A percentile compares a stretch with the other conserved stretches of the same genome.
These are phyloP conservation scores for Iodosphaeria phyllophila DNA, from an alignment of 2,329 filamentous ascomycete species.

Conservation along the genomic window DNA sequence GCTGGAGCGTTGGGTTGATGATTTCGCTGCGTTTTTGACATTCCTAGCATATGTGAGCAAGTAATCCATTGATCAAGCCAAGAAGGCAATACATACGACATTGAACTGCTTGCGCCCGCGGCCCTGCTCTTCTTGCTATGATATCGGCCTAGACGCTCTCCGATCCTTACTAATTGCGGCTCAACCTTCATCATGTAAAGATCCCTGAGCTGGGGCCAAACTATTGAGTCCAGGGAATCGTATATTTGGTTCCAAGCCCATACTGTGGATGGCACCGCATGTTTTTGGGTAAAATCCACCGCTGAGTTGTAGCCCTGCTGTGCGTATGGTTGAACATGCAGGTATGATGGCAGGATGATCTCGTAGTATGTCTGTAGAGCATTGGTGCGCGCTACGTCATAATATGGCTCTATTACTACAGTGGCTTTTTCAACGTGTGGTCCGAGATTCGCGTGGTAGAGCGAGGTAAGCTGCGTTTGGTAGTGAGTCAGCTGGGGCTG, in stretches of 20 bases:
- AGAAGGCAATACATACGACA: conserved; percentile 12
- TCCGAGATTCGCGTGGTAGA: conserved; percentile 54
- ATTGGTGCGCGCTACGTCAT: conserved; percentile 42
- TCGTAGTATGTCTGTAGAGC: conserved; percentile 51
- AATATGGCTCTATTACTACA: conserved; percentile 49
- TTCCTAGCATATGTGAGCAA: neutral
- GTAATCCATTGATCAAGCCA: neutral
- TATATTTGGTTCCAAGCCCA: conserved; percentile 53
- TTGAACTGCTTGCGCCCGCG: conserved; percentile 12
- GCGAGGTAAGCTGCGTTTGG: conserved; percentile 36
- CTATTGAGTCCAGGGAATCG: conserved; percentile 51
- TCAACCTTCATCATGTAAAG: conserved; percentile 87
- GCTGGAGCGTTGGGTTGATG: conserved; percentile 14
- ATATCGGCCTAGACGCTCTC: conserved; percentile 67
- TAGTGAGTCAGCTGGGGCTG: conserved; percentile 56
- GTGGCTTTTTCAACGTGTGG: conserved; percentile 52
- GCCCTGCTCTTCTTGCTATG: conserved; percentile 32
- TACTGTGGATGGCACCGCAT: conserved; percentile 51
- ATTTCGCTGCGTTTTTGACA: conserved; percentile 9
- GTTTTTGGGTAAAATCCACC: conserved; percentile 47
- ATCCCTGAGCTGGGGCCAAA: conserved; percentile 67
- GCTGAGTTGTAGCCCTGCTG: conserved; percentile 47
- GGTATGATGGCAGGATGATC: conserved; percentile 58
- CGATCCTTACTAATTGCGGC: conserved; percentile 83
- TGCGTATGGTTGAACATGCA: conserved; percentile 55